phyloP scores from a whole-genome alignment of 768 basidiomycete genomes.

The Pulveroboletus frians region DNA sequence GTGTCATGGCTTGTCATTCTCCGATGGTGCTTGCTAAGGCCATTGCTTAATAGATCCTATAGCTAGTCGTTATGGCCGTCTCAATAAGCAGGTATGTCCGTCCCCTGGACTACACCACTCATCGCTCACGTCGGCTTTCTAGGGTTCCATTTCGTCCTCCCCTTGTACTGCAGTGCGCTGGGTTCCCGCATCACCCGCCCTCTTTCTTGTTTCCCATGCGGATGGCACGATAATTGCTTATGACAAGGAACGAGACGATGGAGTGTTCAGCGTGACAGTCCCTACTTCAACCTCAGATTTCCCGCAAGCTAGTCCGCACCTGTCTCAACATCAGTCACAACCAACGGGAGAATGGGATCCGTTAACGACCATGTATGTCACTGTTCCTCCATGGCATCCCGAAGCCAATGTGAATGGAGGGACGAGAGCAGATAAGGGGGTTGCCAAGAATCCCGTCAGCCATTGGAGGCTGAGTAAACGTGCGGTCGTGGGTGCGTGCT shows the following conservation, averaged over 20 bases:
- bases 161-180: slow-evolving; percentile 87
- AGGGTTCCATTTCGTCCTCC: slow-evolving; percentile 77
- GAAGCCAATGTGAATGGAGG: slow-evolving; percentile 33
- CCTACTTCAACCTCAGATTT: slow-evolving; percentile 37
- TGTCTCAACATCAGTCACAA: slow-evolving; percentile 20
- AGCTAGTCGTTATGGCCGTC: slow-evolving; percentile 72
- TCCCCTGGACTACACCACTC: background rate
- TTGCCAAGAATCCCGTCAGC: slow-evolving; percentile 81
- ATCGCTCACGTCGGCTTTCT: slow-evolving; percentile 8
- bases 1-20: slow-evolving; percentile 19
- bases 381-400: slow-evolving; percentile 85
- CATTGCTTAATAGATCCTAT: slow-evolving; percentile 56
- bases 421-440: slow-evolving; percentile 55
- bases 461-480: slow-evolving; percentile 80
- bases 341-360: slow-evolving; percentile 66
- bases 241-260: slow-evolving; percentile 89
- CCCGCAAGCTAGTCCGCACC: slow-evolving; percentile 23
- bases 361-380: slow-evolving; percentile 67
- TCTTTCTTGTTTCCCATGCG: slow-evolving; percentile 83
- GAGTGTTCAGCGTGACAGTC: slow-evolving; percentile 59
- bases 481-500: slow-evolving; percentile 60
- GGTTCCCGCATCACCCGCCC: slow-evolving; percentile 74
- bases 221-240: slow-evolving; percentile 88
- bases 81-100: slow-evolving; percentile 71
- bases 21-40: slow-evolving; percentile 1